phyloP scores from a whole-genome alignment of 352 stramenopile species.

The Pythium pectinolyticum region DNA sequence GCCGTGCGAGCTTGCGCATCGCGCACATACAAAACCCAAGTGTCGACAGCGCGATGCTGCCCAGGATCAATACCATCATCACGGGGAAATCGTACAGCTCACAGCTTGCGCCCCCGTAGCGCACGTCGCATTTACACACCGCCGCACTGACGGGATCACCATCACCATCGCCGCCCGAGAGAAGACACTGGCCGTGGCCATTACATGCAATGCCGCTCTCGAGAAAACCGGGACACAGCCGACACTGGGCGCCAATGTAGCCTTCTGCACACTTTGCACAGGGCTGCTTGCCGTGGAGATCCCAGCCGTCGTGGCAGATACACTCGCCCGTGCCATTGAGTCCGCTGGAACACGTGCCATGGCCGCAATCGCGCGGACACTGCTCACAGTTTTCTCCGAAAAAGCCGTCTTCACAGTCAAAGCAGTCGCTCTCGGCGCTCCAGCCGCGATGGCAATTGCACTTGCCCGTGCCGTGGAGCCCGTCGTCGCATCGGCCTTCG shows the following conservation, averaged over 20 bases:
- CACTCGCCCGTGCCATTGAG: slow-evolving; percentile 78
- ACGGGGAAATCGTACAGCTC: slow-evolving; percentile 88
- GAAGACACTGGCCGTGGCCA: slow-evolving; percentile 67
- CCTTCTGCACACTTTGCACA: slow-evolving; percentile 77
- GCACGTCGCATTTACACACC: slow-evolving; percentile 70
- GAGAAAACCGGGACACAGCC: slow-evolving; percentile 69
- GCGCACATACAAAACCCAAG: slow-evolving; percentile 87
- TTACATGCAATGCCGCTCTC: slow-evolving; percentile 74
- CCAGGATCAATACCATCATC: slow-evolving; percentile 76
- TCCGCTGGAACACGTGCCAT: slow-evolving; percentile 77
- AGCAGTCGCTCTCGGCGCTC: slow-evolving; percentile 74
- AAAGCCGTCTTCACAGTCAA: slow-evolving; percentile 81
- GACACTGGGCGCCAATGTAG: slow-evolving; percentile 71
- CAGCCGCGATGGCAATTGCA: slow-evolving; percentile 85
- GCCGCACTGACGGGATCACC: too few species aligned
- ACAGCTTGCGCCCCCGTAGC: slow-evolving; percentile 69
- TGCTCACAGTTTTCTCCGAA: slow-evolving; percentile 69
- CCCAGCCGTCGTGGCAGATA: slow-evolving; percentile 73
- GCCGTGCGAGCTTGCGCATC: slow-evolving; percentile 74
- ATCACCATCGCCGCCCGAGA: slow-evolving; percentile 48
- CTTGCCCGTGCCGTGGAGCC: slow-evolving; percentile 64
- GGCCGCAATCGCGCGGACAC: slow-evolving; percentile 71
- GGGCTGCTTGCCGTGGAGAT: slow-evolving; percentile 54
- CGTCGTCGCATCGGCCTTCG: slow-evolving; percentile 79
- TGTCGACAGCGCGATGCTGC: slow-evolving; percentile 77